Conservation (phyloP, 2,329 filamentous ascomycete species). For the Colletotrichum theobromicola region DNA sequence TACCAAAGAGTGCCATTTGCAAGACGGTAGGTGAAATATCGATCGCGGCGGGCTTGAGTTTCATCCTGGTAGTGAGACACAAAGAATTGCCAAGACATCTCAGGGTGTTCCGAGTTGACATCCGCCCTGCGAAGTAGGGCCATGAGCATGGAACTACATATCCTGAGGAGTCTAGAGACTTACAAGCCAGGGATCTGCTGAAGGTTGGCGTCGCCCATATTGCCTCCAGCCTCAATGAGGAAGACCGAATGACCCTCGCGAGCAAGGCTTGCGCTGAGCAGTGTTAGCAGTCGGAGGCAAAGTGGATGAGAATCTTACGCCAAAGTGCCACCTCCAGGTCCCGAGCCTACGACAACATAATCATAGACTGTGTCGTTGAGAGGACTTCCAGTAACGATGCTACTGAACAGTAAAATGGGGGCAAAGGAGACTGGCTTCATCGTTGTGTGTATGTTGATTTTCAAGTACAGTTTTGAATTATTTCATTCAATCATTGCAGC, state of each 20-base stretch:
- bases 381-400: background rate
- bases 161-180: background rate
- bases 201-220: conserved; percentile 29
- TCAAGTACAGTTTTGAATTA: background rate
- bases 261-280: background rate
- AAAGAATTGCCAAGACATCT: conserved; percentile 23
- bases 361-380: background rate
- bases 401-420: background rate
- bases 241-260: conserved; percentile 5
- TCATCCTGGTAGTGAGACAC: conserved; percentile 24
- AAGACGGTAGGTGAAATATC: conserved; percentile 21
- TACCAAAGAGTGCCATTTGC: conserved; percentile 21
- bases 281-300: background rate
- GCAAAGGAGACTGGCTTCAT: background rate
- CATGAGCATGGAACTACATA: background rate
- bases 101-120: background rate
- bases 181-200: conserved; percentile 28
- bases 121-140: background rate
- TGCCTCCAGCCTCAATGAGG: conserved; percentile 23
- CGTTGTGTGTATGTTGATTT: background rate
- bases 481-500: no score
- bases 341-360: conserved; percentile 1
- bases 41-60: conserved; percentile 17
- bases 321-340: background rate
- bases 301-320: background rate